A percentile compares a stretch with the other conserved stretches of the same genome.
phyloP scores from a whole-genome alignment of 176 grass and related monocot species.

The Cenchrus americanus region DNA sequence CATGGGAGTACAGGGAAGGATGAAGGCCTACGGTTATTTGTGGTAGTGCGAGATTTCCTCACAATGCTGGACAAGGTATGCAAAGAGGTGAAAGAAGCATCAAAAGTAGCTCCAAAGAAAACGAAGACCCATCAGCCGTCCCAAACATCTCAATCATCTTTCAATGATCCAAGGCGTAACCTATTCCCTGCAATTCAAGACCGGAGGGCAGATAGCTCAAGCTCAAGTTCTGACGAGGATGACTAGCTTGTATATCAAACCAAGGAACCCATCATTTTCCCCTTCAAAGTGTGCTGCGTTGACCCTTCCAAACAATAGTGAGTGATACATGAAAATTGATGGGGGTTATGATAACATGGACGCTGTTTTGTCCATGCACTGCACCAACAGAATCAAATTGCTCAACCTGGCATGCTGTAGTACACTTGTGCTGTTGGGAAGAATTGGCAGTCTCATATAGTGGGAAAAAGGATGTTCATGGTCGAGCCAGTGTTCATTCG shows the following conservation, averaged over 20 bases:
- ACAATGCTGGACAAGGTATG: slow-evolving; percentile 79
- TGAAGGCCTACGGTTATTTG: slow-evolving; percentile 82
- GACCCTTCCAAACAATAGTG: neutral
- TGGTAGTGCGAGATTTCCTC: slow-evolving; percentile 78
- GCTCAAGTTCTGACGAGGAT: slow-evolving; percentile 49
- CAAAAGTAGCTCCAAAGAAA: slow-evolving; percentile 49
- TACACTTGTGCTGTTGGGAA: neutral
- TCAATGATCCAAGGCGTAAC: slow-evolving; percentile 53
- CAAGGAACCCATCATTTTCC: neutral
- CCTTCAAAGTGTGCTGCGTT: neutral
- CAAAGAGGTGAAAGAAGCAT: slow-evolving; percentile 77
- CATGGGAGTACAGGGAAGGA: slow-evolving; percentile 79
- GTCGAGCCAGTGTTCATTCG: neutral
- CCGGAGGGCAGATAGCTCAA: slow-evolving; percentile 57
- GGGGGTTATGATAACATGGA: neutral
- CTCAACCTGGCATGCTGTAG: neutral
- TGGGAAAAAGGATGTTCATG: neutral
- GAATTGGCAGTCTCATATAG: neutral
- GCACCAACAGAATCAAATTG: neutral
- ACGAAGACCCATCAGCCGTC: slow-evolving; percentile 33
- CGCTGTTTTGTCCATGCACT: neutral
- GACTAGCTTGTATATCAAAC: slow-evolving; percentile 33
- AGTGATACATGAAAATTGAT: neutral
- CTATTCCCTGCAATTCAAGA: slow-evolving; percentile 72
- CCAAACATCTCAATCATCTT: slow-evolving; percentile 28